These are phyloP conservation scores for Phaffia tasmanica DNA, from an alignment of 768 basidiomycete species.

Conservation along the genomic window DNA sequence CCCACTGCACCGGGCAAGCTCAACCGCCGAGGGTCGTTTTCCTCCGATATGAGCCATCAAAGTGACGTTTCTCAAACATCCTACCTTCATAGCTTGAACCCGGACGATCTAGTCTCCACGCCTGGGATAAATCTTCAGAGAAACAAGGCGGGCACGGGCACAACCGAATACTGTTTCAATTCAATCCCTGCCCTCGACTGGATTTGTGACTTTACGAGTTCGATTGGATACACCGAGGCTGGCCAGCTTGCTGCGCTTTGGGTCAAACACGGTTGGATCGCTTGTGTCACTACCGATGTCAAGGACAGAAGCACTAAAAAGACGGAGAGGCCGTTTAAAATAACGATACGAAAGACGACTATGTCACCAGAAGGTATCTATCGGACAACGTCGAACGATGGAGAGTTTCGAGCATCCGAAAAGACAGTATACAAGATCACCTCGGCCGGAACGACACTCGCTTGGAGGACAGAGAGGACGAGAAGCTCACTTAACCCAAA, in stretches of 20 bases:
- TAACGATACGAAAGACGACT: background rate
- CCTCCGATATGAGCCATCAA: no score
- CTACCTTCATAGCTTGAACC: no score
- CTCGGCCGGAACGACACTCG: conserved; percentile 72
- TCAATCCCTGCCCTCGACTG: conserved; percentile 84
- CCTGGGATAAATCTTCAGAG: background rate
- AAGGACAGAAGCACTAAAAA: background rate
- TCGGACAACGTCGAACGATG: conserved; percentile 53
- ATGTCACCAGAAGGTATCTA: conserved; percentile 18
- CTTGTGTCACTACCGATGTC: conserved; percentile 46
- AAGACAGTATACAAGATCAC: conserved; percentile 91
- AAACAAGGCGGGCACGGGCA: background rate
- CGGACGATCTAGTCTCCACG: no score
- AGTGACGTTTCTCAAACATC: no score
- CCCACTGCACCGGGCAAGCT: no score
- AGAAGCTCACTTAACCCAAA: background rate
- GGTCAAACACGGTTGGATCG: conserved; percentile 83
- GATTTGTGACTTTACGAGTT: conserved; percentile 93
- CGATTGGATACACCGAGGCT: conserved; percentile 87
- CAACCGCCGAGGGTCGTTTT: no score
- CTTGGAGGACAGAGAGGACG: conserved; percentile 46
- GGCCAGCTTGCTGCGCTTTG: conserved; percentile 97
- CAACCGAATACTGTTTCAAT: conserved; percentile 55
- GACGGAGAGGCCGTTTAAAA: background rate
- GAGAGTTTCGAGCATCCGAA: conserved; percentile 90